Base-by-base conservation (phyloP, 352 stramenopile species). In the Aphanomyces cochlioides region DNA sequence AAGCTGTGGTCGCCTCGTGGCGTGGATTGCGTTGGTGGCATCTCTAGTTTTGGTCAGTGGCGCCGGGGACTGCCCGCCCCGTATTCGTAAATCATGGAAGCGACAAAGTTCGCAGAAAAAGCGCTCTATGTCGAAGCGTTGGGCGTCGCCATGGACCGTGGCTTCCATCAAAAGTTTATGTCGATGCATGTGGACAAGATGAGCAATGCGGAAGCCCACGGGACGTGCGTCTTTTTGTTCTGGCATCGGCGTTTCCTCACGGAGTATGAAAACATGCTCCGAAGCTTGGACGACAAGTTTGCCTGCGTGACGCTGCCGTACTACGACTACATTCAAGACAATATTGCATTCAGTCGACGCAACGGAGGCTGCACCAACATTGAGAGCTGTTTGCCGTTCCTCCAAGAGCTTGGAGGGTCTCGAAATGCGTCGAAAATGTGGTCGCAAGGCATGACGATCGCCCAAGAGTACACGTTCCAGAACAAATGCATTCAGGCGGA, bases 211-310 rank as follows among this genome's bases (percentile, higher is more conserved):
- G 87, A 96, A 74, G 88, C 88, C 17, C 88, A 96, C 71, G 80
- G 83, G 54, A 95, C 85, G 72, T 94, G 87, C 69, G 93, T 95
- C 83, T 96, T 96, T 60, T 45, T 95, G 66, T 95, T 92, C 67
- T 96, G 88, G 88, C 88, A 96, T 70, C 88, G 88, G 34, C 53
- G 82, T 41, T 71, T 96, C 66, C 72, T 96, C 12, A 75, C 94
- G 15, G 88, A 78, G 4, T 96, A 92, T 70, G 88, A 96, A 72
- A 94, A 95, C 70, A 88, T 96, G 82, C 67, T 96, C 40, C 82
- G 88, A 8, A 82, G 79, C 45, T 90, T 90, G 56, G 88, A 86
- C 8, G 80, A 79, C 7, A 84, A 90, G 45, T 95, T 90, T 59
- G 77, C 85, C n/a, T 96, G 88, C 67, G 79, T 96, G 57, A 96